Conservation (phyloP, 2,329 filamentous ascomycete species). For the Ascosphaera apis region DNA sequence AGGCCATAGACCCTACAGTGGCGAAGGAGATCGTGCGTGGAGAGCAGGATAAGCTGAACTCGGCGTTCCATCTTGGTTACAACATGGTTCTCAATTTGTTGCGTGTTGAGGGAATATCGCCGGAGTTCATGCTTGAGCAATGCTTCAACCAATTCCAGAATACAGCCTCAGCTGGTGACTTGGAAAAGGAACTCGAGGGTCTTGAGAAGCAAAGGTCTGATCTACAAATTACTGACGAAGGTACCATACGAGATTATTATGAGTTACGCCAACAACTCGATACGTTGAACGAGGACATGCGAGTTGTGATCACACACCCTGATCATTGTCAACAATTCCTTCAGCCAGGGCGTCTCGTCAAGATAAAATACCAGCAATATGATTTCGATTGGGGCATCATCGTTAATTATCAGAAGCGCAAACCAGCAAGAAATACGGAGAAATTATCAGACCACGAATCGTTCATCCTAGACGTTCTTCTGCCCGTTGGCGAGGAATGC, state of each 20-base stretch:
- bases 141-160: conserved; percentile 99
- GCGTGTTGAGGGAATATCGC: conserved; percentile 95
- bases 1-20: conserved; percentile 83
- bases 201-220: conserved; percentile 52
- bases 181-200: conserved; percentile 64
- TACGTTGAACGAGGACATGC: conserved; percentile 69
- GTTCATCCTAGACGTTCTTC: conserved; percentile 60
- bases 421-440: conserved; percentile 38
- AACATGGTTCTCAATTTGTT: conserved; percentile 98
- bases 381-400: conserved; percentile 95
- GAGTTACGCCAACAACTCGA: conserved; percentile 67
- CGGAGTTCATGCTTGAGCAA: conserved; percentile 94
- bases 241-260: conserved; percentile 82
- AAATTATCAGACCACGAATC: conserved; percentile 52
- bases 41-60: conserved; percentile 91
- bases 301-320: conserved; percentile 75
- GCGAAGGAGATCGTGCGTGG: conserved; percentile 91
- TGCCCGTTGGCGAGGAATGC: conserved; percentile 34
- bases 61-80: conserved; percentile 91
- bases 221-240: conserved; percentile 64
- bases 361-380: conserved; percentile 53
- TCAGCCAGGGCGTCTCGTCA: conserved; percentile 67
- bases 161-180: conserved; percentile 55
- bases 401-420: conserved; percentile 46
- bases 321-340: conserved; percentile 67